Conservation (phyloP, 2,329 filamentous ascomycete species). For the Fusarium pseudograminearum region DNA sequence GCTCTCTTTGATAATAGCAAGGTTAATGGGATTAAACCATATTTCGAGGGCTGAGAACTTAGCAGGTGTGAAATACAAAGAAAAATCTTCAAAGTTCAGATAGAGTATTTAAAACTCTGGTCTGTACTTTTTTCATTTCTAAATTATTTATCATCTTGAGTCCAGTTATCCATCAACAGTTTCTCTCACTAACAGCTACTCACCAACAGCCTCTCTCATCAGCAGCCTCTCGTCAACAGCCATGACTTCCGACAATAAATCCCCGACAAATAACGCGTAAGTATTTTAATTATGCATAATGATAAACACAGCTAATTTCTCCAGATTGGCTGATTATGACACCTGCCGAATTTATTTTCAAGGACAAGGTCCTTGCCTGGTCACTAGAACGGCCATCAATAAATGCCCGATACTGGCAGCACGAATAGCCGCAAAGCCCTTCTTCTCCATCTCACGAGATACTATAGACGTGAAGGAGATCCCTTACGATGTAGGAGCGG, state of each 20-base stretch:
- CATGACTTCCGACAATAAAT: not conserved
- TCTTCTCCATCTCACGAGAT: not conserved
- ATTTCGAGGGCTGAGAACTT: not conserved
- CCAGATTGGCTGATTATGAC: not conserved
- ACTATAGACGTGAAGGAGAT: not conserved
- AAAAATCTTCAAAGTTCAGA: not conserved
- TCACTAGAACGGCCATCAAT: not conserved
- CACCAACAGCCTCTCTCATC: no score
- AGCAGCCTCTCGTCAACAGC: no score
- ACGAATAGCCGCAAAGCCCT: not conserved
- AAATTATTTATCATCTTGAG: not conserved
- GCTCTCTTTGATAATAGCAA: not conserved
- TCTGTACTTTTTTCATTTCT: not conserved
- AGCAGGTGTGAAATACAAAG: not conserved
- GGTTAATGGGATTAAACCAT: not conserved
- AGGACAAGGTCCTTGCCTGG: not conserved
- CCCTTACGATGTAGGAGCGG: not conserved
- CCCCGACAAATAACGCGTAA: no score
- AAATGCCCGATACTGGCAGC: constrained; percentile 2
- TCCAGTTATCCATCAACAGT: not conserved
- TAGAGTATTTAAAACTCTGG: not conserved
- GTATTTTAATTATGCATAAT: rapidly evolving
- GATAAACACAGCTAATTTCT: rapidly evolving
- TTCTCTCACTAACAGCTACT: no score
- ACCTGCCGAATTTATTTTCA: not conserved